Conservation (phyloP, 305 asterid species). For the Striga hermonthica region DNA sequence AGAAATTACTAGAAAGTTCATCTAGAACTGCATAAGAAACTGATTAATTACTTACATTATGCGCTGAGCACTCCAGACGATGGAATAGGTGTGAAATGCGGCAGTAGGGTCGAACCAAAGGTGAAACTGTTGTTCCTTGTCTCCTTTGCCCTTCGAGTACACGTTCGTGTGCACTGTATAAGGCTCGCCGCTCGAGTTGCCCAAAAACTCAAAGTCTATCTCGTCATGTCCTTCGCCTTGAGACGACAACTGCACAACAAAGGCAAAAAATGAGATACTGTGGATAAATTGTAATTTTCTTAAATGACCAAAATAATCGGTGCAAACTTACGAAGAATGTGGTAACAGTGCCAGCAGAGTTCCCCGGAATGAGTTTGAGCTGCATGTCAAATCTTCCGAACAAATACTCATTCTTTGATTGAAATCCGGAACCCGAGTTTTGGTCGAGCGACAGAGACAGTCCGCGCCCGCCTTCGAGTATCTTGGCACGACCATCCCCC, state of each 20-base stretch:
- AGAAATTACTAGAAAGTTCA: not conserved
- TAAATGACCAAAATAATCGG: no score
- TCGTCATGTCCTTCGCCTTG: conserved; percentile 56
- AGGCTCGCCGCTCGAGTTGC: conserved; percentile 61
- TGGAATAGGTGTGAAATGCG: conserved; percentile 55
- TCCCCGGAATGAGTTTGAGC: conserved; percentile 50
- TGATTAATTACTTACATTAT: not conserved
- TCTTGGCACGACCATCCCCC: conserved; percentile 36
- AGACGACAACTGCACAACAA: conserved; percentile 45
- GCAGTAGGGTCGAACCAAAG: conserved; percentile 66
- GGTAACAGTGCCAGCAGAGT: conserved; percentile 61
- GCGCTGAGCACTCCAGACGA: conserved; percentile 42
- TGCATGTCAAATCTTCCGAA: conserved; percentile 50
- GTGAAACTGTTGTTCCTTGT: conserved; percentile 63
- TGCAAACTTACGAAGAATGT: not conserved
- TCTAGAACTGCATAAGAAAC: no score
- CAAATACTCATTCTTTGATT: conserved; percentile 46
- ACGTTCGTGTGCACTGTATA: conserved; percentile 60
- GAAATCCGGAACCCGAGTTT: conserved; percentile 50
- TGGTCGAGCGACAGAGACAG: conserved; percentile 43
- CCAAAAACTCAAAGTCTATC: conserved; percentile 68
- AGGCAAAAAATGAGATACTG: not conserved
- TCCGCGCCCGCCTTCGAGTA: conserved; percentile 32
- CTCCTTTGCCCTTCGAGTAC: conserved; percentile 55
- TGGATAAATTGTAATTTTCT: no score